phyloP scores from a whole-genome alignment of 2,329 filamentous ascomycete genomes.

The Ophiostoma tasmaniense region DNA sequence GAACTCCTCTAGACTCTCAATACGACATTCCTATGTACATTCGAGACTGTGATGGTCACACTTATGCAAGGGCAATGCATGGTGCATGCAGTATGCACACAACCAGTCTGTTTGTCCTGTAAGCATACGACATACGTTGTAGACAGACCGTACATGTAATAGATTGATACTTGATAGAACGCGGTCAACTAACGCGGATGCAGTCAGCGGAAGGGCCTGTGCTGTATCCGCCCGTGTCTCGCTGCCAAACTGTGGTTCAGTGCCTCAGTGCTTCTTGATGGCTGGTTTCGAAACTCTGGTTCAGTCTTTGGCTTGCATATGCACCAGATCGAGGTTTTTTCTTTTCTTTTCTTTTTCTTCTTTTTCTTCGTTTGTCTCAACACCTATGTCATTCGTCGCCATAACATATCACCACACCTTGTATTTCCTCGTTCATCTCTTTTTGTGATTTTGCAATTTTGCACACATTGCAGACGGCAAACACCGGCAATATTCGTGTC shows the following conservation, averaged over 20 bases:
- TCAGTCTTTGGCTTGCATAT: not conserved
- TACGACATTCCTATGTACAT: not conserved
- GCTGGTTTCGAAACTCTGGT: not conserved
- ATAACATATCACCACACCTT: not conserved
- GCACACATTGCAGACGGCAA: not conserved
- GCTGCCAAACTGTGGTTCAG: not conserved
- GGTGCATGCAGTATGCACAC: not conserved
- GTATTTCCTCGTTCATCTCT: too few relatives aligned
- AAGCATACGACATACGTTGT: not conserved
- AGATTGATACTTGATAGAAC: not conserved
- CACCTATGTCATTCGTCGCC: not conserved
- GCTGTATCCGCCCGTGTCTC: not conserved
- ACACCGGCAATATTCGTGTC: not conserved
- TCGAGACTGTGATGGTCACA: not conserved
- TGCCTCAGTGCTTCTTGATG: not conserved
- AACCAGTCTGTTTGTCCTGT: not conserved
- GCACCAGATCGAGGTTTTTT: not conserved
- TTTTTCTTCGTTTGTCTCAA: not conserved
- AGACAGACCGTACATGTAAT: not conserved
- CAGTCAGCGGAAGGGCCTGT: not conserved
- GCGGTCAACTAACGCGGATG: not conserved
- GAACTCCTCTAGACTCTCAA: not conserved
- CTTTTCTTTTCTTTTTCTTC: not conserved
- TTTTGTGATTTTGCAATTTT: too few relatives aligned
- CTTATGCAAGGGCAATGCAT: slow-evolving; percentile 7